Evolutionary conservation across 1,284 basidiomycete species (phyloP).

Genomic region (Malassezia arunalokei): DNA sequence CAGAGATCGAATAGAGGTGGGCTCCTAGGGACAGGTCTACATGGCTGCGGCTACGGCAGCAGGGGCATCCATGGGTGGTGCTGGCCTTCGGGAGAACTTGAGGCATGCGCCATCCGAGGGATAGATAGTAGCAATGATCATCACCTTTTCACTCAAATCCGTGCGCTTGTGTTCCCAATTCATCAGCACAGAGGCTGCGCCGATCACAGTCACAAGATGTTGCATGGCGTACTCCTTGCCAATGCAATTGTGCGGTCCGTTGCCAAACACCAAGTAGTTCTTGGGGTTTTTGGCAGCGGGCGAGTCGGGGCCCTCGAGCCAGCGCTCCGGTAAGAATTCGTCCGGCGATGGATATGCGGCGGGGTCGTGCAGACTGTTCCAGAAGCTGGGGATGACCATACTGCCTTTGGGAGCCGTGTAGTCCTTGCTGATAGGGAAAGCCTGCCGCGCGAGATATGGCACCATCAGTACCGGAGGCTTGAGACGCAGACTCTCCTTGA

Average conservation of each 20-base stretch:
- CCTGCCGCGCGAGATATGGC: slow-evolving; percentile 76
- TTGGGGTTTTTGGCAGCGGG: slow-evolving; percentile 71
- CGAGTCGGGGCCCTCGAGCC: slow-evolving; percentile 68
- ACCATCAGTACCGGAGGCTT: slow-evolving; percentile 70
- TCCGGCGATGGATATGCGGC: slow-evolving; percentile 78
- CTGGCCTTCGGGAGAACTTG: slow-evolving; percentile 52
- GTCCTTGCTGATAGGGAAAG: slow-evolving; percentile 77
- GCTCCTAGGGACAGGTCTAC: not conserved
- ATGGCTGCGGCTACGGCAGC: slow-evolving; percentile 32
- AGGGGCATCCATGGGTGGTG: slow-evolving; percentile 24
- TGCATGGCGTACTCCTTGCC: slow-evolving; percentile 82
- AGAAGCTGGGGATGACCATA: slow-evolving; percentile 97
- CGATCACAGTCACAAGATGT: slow-evolving; percentile 78
- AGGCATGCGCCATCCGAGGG: slow-evolving; percentile 80
- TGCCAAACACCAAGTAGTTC: slow-evolving; percentile 92
- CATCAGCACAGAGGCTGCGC: slow-evolving; percentile 67
- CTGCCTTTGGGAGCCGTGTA: slow-evolving; percentile 83
- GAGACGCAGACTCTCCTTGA: slow-evolving; percentile 79
- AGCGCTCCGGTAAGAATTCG: slow-evolving; percentile 72
- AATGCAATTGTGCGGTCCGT: slow-evolving; percentile 70
- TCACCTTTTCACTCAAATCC: slow-evolving; percentile 62
- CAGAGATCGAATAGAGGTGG: not conserved
- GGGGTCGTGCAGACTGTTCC: slow-evolving; percentile 75
- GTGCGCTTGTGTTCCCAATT: slow-evolving; percentile 82
- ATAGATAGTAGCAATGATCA: slow-evolving; percentile 56